A percentile compares a stretch with the other conserved stretches of the same genome.
These are phyloP conservation scores for Boletus huronensis DNA, from an alignment of 768 basidiomycete species.

Conservation along the genomic window DNA sequence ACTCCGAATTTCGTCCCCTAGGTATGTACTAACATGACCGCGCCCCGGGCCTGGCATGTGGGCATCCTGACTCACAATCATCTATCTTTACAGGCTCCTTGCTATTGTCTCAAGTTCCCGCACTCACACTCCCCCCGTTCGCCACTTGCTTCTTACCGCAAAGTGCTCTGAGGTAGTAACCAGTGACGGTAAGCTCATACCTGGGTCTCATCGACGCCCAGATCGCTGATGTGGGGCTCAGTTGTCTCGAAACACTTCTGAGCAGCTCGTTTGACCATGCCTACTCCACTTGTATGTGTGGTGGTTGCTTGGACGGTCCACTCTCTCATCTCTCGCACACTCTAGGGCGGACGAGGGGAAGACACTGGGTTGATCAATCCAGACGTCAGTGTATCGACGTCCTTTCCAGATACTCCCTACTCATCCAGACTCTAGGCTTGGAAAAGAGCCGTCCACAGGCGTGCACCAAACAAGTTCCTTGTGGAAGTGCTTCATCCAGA, in stretches of 20 bases:
- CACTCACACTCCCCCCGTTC: neutral
- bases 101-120: neutral
- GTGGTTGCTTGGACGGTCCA: neutral
- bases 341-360: slow-evolving; percentile 7
- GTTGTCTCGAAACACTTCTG: neutral
- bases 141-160: neutral
- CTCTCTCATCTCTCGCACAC: neutral
- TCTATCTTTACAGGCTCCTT: neutral
- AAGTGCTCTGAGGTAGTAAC: neutral
- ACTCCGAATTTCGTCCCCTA: neutral
- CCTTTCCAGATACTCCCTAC: neutral
- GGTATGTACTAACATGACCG: neutral
- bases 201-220: neutral
- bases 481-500: slow-evolving; percentile 56
- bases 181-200: slow-evolving; percentile 2
- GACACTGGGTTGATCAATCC: slow-evolving; percentile 13
- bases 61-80: neutral
- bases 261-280: neutral
- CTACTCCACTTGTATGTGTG: too few species aligned
- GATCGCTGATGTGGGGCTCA: slow-evolving; percentile 4
- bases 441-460: slow-evolving; percentile 57
- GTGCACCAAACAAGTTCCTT: slow-evolving; percentile 56
- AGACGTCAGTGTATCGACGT: slow-evolving; percentile 23
- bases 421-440: slow-evolving; percentile 41
- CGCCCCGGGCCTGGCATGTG: neutral